phyloP scores from a whole-genome alignment of 768 basidiomycete species.

The Xerocomellus chrysenteron region DNA sequence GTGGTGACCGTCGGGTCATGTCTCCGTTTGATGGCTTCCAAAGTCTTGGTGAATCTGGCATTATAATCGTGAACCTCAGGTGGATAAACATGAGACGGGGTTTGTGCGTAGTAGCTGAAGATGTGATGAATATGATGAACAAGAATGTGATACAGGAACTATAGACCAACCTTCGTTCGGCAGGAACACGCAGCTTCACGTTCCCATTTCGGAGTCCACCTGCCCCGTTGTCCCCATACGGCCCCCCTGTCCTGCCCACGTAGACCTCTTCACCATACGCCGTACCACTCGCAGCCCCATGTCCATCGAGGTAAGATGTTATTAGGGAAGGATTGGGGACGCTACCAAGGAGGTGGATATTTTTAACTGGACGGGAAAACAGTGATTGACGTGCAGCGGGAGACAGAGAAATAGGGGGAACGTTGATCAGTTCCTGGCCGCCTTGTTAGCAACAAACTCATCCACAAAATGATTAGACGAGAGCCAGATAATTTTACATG shows the following conservation, averaged over 20 bases:
- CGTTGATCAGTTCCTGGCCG: conserved; percentile 81
- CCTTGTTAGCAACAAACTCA: background rate
- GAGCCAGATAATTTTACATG: background rate
- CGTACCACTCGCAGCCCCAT: conserved; percentile 23
- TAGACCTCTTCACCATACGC: background rate
- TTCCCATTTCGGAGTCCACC: conserved; percentile 48
- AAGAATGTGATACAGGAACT: background rate
- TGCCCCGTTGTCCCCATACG: conserved; percentile 17
- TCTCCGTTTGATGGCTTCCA: conserved; percentile 87
- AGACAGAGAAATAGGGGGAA: conserved; percentile 75
- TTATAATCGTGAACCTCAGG: conserved; percentile 95
- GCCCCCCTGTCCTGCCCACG: conserved; percentile 1
- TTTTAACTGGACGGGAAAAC: conserved; percentile 44
- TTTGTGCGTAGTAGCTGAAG: conserved; percentile 82
- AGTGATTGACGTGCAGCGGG: conserved; percentile 66
- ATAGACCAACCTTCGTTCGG: conserved; percentile 67
- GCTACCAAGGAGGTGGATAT: conserved; percentile 62
- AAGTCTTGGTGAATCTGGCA: conserved; percentile 78
- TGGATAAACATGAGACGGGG: conserved; percentile 71
- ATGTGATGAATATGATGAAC: background rate
- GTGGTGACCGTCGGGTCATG: conserved; percentile 99
- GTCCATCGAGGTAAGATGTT: conserved; percentile 32
- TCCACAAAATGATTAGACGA: background rate
- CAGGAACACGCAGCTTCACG: conserved; percentile 73
- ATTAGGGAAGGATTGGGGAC: conserved; percentile 75